Evolutionary conservation across 176 grass and related monocot species (phyloP).

Genomic region (Ananas comosus): DNA sequence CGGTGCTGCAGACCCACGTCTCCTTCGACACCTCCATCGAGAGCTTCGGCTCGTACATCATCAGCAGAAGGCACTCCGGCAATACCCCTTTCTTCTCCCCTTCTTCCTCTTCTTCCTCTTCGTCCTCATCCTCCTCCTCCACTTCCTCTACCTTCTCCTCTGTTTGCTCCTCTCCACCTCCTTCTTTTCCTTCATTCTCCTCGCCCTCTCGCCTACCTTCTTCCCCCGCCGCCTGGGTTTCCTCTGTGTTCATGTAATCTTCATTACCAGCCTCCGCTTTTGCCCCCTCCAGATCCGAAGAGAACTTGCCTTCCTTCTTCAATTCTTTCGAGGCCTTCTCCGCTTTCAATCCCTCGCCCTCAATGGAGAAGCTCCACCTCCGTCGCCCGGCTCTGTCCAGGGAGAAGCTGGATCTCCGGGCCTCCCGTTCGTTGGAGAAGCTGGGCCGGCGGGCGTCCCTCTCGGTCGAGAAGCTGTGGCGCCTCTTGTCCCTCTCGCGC

Average conservation of each 20-base stretch:
- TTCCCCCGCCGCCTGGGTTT: constrained; percentile 22
- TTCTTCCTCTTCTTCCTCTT: constrained; percentile 22
- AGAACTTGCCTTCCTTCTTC: constrained; percentile 41
- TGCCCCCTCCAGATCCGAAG: constrained; percentile 28
- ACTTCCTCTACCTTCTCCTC: neutral
- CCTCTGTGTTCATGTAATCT: constrained; percentile 38
- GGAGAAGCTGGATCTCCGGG: constrained; percentile 78
- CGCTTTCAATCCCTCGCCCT: constrained; percentile 59
- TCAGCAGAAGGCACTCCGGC: constrained; percentile 87
- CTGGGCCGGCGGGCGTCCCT: constrained; percentile 43
- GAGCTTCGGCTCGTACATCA: constrained; percentile 98
- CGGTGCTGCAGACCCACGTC: constrained; percentile 92
- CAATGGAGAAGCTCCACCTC: constrained; percentile 87
- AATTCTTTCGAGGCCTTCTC: constrained; percentile 51
- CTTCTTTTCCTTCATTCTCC: neutral
- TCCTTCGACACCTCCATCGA: constrained; percentile 99
- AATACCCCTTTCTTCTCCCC: constrained; percentile 54
- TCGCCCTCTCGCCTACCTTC: neutral
- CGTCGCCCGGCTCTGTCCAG: constrained; percentile 33
- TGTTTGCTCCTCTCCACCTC: too few species aligned
- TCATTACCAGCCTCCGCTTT: constrained; percentile 27
- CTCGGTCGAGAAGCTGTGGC: constrained; percentile 83
- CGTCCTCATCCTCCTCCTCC: constrained; percentile 9
- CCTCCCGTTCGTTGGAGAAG: constrained; percentile 57
- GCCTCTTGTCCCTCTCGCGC: neutral